Conservation (phyloP, 495 filamentous ascomycete genomes). For the Corynascus novoguineensis region DNA sequence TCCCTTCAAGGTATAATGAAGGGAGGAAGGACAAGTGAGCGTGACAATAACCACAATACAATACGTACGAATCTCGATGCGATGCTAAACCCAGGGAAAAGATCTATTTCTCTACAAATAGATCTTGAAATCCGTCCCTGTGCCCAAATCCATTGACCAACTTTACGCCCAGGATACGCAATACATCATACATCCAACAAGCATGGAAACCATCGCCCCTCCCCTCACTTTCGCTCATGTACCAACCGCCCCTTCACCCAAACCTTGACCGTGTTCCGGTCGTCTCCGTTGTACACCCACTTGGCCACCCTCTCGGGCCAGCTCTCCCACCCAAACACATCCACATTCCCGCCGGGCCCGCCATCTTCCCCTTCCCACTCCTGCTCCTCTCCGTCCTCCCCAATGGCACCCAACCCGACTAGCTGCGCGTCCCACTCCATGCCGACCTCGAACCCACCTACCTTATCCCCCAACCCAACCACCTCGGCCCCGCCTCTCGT, state of each 20-base stretch:
- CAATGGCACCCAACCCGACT: constrained; percentile 52
- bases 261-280: constrained; percentile 70
- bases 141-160: neutral
- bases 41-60: too few species aligned
- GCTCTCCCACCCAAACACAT: constrained; percentile 80
- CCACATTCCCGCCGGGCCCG: constrained; percentile 56
- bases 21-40: too few species aligned
- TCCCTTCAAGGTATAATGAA: too few species aligned
- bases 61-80: too few species aligned
- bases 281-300: constrained; percentile 86
- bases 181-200: too few species aligned
- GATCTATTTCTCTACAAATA: too few species aligned
- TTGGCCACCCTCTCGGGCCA: constrained; percentile 75
- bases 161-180: neutral
- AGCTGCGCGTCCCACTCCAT: constrained; percentile 88
- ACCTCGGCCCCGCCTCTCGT: constrained; percentile 76
- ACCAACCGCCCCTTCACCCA: constrained; percentile 79
- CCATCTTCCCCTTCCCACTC: constrained; percentile 24
- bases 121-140: too few species aligned
- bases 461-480: constrained; percentile 58
- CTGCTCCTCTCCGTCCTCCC: constrained; percentile 31
- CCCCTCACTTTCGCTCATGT: constrained; percentile 45
- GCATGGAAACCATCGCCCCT: neutral
- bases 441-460: constrained; percentile 77
- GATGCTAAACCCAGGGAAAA: too few species aligned